Base-by-base conservation (phyloP, 495 filamentous ascomycete genomes). In the Cercophora sp. region DNA sequence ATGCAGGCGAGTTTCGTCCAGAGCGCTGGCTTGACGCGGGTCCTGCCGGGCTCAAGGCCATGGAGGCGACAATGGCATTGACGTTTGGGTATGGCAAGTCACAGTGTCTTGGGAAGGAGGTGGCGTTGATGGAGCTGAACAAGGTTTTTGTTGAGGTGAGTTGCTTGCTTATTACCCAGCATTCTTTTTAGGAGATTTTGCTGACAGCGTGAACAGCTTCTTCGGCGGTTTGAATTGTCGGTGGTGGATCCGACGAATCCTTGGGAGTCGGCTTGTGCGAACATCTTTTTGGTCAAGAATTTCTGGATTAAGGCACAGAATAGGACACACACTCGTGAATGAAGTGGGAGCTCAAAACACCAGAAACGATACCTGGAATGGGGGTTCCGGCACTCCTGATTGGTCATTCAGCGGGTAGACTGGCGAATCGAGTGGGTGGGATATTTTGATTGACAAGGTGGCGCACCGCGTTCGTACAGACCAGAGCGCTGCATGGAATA, bases 11-110 rank as follows among this genome's bases (percentile, higher is more conserved):
- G 10, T 82, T 75, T 49, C 61, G 70, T 5, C 79, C 78, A 0
- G 76, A 77, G 52, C 59, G 76, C 48, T 82, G 78, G 77, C 65
- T 79, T 11, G 68, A 71, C 11, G 57, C 58, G 5, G 54, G 56
- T 5, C 59, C 46, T 5, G 63, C 70, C 45, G 48, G 54, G 22
- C 42, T 63, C 1, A 59, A 56, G 50, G 54, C 29, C 4, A 73
- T 75, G 70, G 60, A 67, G 13, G 67, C 39, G 34, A 54, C 56
- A 3, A n/a, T 48, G 5, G 65, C 61, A 1, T 45, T 68, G 3
- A 26, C 62, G 0, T 71, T 67, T 51, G 64, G 60, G 1, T 51
- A 35, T 46, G 67, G 70, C 18, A 59, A 59, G 31, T 69, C 23
- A 20, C 44, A 53, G 49, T 65, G 59, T 23, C 51, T 60, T 2